Evolutionary conservation across 1,284 basidiomycete species (phyloP).

Genomic region (Ganoderma leucocontextum): DNA sequence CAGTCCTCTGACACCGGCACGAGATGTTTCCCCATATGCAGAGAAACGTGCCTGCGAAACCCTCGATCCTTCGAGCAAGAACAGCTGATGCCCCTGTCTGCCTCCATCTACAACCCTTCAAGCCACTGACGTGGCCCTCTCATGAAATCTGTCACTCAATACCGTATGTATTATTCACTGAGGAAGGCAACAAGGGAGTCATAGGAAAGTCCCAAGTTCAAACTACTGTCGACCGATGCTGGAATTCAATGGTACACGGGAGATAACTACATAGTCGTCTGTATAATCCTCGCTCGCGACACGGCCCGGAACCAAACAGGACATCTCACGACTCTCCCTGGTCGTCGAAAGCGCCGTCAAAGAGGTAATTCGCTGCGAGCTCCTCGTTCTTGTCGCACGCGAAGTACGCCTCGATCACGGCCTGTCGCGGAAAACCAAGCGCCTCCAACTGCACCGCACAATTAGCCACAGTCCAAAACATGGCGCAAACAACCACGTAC

Average conservation of each 20-base stretch:
- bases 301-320: conserved; percentile 4
- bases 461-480: conserved; percentile 19
- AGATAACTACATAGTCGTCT: conserved; percentile 34
- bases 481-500: conserved; percentile 54
- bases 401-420: conserved; percentile 87
- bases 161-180: too few relatives aligned
- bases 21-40: too few relatives aligned
- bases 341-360: conserved; percentile 78
- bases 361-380: conserved; percentile 91
- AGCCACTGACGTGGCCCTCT: too few relatives aligned
- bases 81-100: too few relatives aligned
- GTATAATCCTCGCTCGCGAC: conserved; percentile 24
- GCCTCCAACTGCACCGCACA: conserved; percentile 69
- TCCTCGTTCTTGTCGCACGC: conserved; percentile 97
- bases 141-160: too few relatives aligned
- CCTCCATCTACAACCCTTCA: too few relatives aligned
- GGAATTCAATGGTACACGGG: conserved; percentile 29
- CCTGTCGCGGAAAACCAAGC: conserved; percentile 85
- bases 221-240: background rate
- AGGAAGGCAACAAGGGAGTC: too few relatives aligned
- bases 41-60: too few relatives aligned
- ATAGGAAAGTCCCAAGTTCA: too few relatives aligned
- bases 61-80: too few relatives aligned
- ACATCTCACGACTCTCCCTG: conserved; percentile 21
- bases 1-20: too few relatives aligned